Evolutionary conservation across 768 basidiomycete species (phyloP).

Genomic region (Leccinellum rugosiceps): DNA sequence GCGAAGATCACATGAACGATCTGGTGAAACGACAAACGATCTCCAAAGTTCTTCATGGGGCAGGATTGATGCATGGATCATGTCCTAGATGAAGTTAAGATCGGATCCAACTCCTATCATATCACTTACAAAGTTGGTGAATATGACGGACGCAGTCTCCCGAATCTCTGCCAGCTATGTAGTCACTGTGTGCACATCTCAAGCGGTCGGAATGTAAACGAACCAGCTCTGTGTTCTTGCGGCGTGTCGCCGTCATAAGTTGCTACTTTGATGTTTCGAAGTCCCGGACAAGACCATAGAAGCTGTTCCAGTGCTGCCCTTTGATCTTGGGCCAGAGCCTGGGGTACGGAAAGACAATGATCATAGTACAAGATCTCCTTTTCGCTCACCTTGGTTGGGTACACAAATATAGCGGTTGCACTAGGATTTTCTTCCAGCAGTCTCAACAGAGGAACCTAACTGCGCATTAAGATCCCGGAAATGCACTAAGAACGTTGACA

Average conservation of each 20-base stretch:
- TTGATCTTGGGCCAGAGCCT: conserved; percentile 92
- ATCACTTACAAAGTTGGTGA: conserved; percentile 79
- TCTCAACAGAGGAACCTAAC: conserved; percentile 66
- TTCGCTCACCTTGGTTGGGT: conserved; percentile 73
- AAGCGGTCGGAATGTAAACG: conserved; percentile 3
- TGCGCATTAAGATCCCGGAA: background rate
- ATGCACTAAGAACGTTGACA: background rate
- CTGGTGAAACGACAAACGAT: conserved; percentile 38
- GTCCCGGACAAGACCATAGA: conserved; percentile 52
- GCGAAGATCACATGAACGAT: background rate
- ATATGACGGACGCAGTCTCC: conserved; percentile 72
- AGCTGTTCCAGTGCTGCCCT: conserved; percentile 66
- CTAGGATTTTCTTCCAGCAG: conserved; percentile 58
- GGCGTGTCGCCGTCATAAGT: conserved; percentile 92
- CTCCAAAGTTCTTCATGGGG: conserved; percentile 86
- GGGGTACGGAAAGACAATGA: background rate
- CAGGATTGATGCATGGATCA: conserved; percentile 79
- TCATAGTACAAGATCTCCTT: background rate
- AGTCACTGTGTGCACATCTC: background rate
- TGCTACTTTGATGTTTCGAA: conserved; percentile 62
- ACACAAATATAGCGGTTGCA: conserved; percentile 78
- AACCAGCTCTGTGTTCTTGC: conserved; percentile 60
- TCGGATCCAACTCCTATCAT: background rate
- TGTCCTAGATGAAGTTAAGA: conserved; percentile 51
- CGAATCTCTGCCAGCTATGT: conserved; percentile 51